Conservation (phyloP, 768 basidiomycete genomes). For the Hydnomerulius pinastri region DNA sequence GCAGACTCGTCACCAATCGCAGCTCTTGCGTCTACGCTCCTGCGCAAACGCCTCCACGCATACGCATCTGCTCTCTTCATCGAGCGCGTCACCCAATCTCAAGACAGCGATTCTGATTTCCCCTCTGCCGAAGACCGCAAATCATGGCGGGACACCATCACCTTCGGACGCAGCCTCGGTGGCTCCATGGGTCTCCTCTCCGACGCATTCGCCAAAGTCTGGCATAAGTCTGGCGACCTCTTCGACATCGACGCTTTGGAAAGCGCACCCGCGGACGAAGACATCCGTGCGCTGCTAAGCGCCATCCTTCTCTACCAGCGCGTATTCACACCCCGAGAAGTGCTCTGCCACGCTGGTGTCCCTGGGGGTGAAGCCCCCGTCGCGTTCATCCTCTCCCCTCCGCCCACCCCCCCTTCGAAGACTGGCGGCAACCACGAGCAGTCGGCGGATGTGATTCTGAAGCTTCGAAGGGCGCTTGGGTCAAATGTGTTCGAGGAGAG, state of each 20-base stretch:
- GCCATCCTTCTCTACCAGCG: conserved; percentile 63
- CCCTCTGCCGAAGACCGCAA: conserved; percentile 26
- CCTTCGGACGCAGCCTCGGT: conserved; percentile 64
- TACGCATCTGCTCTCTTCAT: conserved; percentile 61
- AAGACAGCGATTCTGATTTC: conserved; percentile 16
- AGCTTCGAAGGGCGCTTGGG: conserved; percentile 59
- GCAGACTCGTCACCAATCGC: conserved; percentile 42
- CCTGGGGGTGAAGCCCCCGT: conserved; percentile 27
- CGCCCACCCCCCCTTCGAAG: conserved; percentile 52
- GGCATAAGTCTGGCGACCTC: conserved; percentile 40
- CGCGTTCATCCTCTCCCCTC: conserved; percentile 53
- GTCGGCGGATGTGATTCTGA: conserved; percentile 40
- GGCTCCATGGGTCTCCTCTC: conserved; percentile 57
- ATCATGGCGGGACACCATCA: conserved; percentile 51
- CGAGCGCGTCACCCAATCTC: conserved; percentile 35
- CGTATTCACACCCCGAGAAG: conserved; percentile 47
- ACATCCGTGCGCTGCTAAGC: conserved; percentile 54
- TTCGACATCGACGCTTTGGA: conserved; percentile 33
- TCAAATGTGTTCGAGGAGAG: conserved; percentile 45
- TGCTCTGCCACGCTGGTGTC: conserved; percentile 13
- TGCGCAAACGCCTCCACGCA: conserved; percentile 52
- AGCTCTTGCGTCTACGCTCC: conserved; percentile 50
- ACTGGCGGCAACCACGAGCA: conserved; percentile 1
- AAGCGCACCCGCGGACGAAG: conserved; percentile 38
- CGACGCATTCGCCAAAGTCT: conserved; percentile 55